Conservation (phyloP, 192 early-diverging fungal species). For the Coemansia interrupta region DNA sequence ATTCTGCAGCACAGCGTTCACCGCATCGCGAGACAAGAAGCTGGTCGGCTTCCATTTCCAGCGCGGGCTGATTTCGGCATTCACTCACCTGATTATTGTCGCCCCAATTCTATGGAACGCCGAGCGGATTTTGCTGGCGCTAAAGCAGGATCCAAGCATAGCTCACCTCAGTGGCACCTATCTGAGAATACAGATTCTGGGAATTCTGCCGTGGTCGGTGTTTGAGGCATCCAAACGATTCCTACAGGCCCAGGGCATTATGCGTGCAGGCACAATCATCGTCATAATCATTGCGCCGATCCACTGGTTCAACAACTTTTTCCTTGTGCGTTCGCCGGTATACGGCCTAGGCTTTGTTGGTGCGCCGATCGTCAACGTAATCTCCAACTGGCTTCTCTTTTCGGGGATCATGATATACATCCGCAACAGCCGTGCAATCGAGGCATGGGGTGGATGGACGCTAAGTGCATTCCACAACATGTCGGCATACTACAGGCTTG, state of each 20-base stretch:
- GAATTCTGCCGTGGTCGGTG: slow-evolving; percentile 67
- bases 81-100: slow-evolving; percentile 66
- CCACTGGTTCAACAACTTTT: slow-evolving; percentile 69
- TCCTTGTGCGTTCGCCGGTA: slow-evolving; percentile 65
- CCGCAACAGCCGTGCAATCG: slow-evolving; percentile 55
- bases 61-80: slow-evolving; percentile 65
- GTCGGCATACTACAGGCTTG: slow-evolving; percentile 59
- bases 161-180: slow-evolving; percentile 59
- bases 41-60: slow-evolving; percentile 68
- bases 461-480: slow-evolving; percentile 61
- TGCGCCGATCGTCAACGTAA: slow-evolving; percentile 69
- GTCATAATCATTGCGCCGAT: slow-evolving; percentile 64
- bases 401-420: slow-evolving; percentile 63
- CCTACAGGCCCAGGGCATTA: slow-evolving; percentile 79
- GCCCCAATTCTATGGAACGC: slow-evolving; percentile 66
- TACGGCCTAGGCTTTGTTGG: slow-evolving; percentile 73
- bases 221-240: slow-evolving; percentile 79
- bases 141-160: slow-evolving; percentile 74
- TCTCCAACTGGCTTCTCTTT: slow-evolving; percentile 68
- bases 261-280: slow-evolving; percentile 75
- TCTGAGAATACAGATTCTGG: slow-evolving; percentile 61
- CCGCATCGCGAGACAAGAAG: slow-evolving; percentile 54
- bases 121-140: slow-evolving; percentile 60
- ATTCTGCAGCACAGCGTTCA: slow-evolving; percentile 9
- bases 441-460: slow-evolving; percentile 85